Conservation (phyloP, 768 basidiomycete species). For the Glaciozyma antarctica region DNA sequence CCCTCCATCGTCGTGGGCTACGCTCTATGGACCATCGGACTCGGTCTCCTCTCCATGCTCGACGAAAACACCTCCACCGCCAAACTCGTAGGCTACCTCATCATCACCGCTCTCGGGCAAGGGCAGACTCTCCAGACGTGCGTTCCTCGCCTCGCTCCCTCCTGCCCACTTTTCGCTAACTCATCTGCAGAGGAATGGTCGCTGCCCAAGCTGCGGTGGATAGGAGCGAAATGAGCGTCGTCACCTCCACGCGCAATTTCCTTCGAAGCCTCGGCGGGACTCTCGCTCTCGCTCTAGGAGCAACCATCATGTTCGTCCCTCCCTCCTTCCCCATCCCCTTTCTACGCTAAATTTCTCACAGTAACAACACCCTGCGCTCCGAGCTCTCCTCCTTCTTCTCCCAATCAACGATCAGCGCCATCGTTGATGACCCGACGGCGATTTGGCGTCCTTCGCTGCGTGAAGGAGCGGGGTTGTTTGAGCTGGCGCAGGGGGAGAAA, state of each 20-base stretch:
- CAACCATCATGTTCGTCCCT: constrained; percentile 46
- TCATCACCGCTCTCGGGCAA: constrained; percentile 54
- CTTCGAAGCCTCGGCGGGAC: constrained; percentile 62
- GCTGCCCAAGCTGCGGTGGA: constrained; percentile 64
- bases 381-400: constrained; percentile 37
- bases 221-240: constrained; percentile 64
- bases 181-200: constrained; percentile 53
- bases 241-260: constrained; percentile 61
- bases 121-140: constrained; percentile 45
- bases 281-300: constrained; percentile 54
- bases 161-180: constrained; percentile 31
- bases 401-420: constrained; percentile 3
- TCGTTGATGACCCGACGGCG: constrained; percentile 46
- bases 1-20: constrained; percentile 58
- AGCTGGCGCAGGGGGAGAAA: constrained; percentile 43
- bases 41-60: constrained; percentile 61
- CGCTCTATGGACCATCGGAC: constrained; percentile 57
- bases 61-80: constrained; percentile 46
- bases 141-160: constrained; percentile 17
- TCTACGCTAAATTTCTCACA: constrained; percentile 9
- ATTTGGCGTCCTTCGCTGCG: constrained; percentile 37
- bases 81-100: constrained; percentile 53
- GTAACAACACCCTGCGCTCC: constrained; percentile 42
- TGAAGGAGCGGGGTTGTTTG: constrained; percentile 32
- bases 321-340: no score